Evolutionary conservation across 768 basidiomycete genomes (phyloP), one percentile per base, ranked within the genome.

Genomic region (Lactarius hengduanensis): DNA sequence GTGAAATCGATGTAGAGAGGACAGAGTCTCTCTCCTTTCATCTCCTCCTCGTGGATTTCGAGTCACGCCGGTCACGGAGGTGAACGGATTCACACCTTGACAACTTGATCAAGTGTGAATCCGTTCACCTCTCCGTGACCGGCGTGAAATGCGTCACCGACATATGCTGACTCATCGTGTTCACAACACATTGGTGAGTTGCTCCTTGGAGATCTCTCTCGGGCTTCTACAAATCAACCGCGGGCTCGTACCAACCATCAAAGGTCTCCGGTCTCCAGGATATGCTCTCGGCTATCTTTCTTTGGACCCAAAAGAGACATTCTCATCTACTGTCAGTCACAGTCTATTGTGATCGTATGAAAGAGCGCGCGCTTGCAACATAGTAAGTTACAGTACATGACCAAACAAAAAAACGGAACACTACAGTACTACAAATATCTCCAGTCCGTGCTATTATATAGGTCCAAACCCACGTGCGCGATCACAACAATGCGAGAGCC

Each of bases 401-500:
- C 13, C 10, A 50, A 26, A 50, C 11, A 53, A 53, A 50, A 53
- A 53, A 26, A 50, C 1, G n/a, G 13, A 13, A 22, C n/a, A 50
- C 1, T 28, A 28, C 26, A 28, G 26, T 18, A 3, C n/a, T 53
- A 53, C 50, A 53, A 15, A 15, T 26, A 53, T 53, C 50, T 53
- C 26, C 50, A 22, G 50, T 53, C 50, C 50, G 13, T 53, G 13
- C 15, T 53, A 53, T 53, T 22, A 50, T 4, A 53, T 15, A 15
- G 11, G 11, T 15, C 20, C 43, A 10, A 43, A 26, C 15, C 50
- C 22, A 53, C 13, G 22, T 26, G 47, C 18, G 36, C 22, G 22
- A 47, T 57, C 53, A 67, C 30, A 63, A 26, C 53, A 67, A 47
- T 15, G 53, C 13, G 15, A 67, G 50, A 2, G 59, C 43, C 22